Conservation (phyloP, 2,329 filamentous ascomycete genomes). For the Aspergillus bombycis region DNA sequence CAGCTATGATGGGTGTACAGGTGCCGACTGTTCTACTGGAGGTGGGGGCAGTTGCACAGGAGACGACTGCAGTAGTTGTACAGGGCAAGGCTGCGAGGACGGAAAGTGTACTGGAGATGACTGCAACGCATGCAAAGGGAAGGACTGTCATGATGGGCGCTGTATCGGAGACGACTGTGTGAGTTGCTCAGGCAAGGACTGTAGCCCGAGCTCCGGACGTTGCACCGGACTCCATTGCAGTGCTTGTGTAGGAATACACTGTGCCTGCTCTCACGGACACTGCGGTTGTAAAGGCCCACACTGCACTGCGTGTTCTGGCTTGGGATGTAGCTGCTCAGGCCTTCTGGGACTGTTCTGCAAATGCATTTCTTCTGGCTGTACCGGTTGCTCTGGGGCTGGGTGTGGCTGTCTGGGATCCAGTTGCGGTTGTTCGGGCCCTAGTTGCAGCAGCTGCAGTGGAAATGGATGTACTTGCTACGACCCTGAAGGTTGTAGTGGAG, state of each 20-base stretch:
- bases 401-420: constrained; percentile 1
- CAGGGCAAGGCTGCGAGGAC: neutral
- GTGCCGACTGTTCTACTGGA: neutral
- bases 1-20: neutral
- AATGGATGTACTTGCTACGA: neutral
- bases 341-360: neutral
- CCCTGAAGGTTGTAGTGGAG: constrained; percentile 1
- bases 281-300: neutral
- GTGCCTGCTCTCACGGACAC: neutral
- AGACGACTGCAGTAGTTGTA: neutral
- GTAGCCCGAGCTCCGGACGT: neutral
- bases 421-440: neutral
- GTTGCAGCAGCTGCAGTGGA: neutral
- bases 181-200: neutral
- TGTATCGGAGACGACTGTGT: neutral
- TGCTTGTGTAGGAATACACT: neutral
- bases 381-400: neutral
- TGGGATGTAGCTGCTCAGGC: constrained; percentile 1
- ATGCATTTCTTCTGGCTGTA: neutral
- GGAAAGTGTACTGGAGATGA: neutral
- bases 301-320: neutral
- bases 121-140: neutral
- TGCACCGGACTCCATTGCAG: neutral
- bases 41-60: neutral
- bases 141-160: neutral